phyloP scores from a whole-genome alignment of 2,329 filamentous ascomycete species.

The Allantophomopsis lycopodina region DNA sequence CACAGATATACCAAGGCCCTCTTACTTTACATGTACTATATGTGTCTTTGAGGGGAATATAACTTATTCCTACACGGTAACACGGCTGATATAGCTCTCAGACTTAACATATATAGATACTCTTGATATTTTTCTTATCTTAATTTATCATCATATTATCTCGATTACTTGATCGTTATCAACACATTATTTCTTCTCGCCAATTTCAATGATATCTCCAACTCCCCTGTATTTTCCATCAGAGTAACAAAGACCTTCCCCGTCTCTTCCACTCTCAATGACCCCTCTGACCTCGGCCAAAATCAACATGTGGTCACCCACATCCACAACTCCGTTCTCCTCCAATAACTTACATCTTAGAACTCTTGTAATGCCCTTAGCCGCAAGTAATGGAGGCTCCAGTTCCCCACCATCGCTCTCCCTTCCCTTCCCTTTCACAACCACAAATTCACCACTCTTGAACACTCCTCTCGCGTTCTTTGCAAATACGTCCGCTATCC shows the following conservation, averaged over 20 bases:
- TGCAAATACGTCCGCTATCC: slow-evolving; percentile 13
- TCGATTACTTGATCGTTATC: too few relatives aligned
- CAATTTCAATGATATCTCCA: slow-evolving; percentile 1
- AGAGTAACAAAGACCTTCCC: slow-evolving; percentile 1
- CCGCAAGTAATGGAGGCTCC: slow-evolving; percentile 5
- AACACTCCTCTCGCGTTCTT: slow-evolving; percentile 4
- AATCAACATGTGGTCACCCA: slow-evolving; percentile 16
- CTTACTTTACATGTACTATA: too few relatives aligned
- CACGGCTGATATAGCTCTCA: too few relatives aligned
- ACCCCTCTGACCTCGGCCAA: slow-evolving; percentile 11
- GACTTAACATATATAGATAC: too few relatives aligned
- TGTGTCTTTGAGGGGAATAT: too few relatives aligned
- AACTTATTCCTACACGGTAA: too few relatives aligned
- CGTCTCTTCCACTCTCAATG: slow-evolving; percentile 3
- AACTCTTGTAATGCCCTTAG: slow-evolving; percentile 5
- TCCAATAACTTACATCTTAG: slow-evolving; percentile 9
- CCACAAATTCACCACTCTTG: slow-evolving; percentile 1
- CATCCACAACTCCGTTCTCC: slow-evolving; percentile 7
- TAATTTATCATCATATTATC: too few relatives aligned
- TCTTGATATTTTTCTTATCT: too few relatives aligned
- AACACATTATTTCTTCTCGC: too few relatives aligned
- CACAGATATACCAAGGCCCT: too few relatives aligned
- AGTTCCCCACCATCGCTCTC: background rate
- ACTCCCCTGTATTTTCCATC: slow-evolving; percentile 3
- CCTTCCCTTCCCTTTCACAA: background rate